Evolutionary conservation across 257 asterid species (phyloP).

Genomic region (Solanum chilense): DNA sequence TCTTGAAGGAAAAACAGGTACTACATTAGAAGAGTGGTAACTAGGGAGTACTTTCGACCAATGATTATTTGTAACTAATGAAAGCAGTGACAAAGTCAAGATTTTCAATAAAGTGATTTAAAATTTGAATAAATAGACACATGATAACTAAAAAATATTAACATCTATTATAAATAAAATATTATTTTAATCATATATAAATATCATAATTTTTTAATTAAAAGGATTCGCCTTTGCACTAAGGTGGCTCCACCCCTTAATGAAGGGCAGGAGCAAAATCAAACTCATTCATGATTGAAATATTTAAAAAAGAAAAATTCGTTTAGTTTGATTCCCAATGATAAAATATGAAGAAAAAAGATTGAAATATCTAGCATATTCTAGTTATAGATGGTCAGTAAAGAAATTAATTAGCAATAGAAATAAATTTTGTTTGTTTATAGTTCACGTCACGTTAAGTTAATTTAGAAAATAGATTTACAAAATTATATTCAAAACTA

Average conservation of each 20-base stretch:
- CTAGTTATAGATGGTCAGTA: neutral
- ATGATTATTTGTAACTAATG: no score
- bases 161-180: no score
- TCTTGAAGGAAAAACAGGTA: neutral
- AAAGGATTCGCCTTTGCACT: no score
- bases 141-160: fast-evolving
- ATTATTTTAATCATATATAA: no score
- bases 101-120: no score
- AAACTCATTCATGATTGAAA: neutral
- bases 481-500: neutral
- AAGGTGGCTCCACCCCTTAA: neutral
- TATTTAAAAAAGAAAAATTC: no score
- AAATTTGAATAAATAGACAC: fast-evolving
- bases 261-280: neutral
- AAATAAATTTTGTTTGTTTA: neutral
- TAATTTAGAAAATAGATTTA: neutral
- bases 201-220: no score
- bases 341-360: neutral
- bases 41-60: neutral
- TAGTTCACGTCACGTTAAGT: neutral
- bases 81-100: fast-evolving
- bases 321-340: neutral
- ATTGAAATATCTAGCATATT: neutral
- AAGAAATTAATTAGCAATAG: neutral
- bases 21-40: neutral